These are phyloP conservation scores for Pseudogymnoascus sp. DNA, from an alignment of 2,329 filamentous ascomycete species.

Conservation along the genomic window DNA sequence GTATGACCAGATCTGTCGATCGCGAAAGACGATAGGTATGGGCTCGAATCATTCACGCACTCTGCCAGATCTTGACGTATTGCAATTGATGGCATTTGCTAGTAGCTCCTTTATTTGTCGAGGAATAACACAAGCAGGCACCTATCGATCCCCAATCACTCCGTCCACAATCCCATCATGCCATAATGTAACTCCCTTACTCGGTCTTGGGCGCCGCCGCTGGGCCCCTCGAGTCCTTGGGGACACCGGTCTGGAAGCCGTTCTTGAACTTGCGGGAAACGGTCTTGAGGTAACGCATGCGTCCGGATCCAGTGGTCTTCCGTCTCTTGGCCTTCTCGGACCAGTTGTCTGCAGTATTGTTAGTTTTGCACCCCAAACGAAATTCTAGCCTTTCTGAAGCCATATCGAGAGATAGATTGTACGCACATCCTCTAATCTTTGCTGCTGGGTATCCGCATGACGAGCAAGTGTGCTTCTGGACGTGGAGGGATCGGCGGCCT, in stretches of 20 bases:
- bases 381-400: constrained; percentile 27
- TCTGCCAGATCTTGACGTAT: constrained; percentile 14
- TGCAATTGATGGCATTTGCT: constrained; percentile 32
- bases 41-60: constrained; percentile 7
- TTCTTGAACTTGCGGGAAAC: constrained; percentile 94
- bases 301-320: constrained; percentile 97
- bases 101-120: constrained; percentile 26
- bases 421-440: constrained; percentile 98
- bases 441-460: constrained; percentile 94
- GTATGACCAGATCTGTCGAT: constrained; percentile 1
- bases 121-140: constrained; percentile 28
- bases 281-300: constrained; percentile 90
- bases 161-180: constrained; percentile 27
- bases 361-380: constrained; percentile 26
- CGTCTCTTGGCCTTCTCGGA: constrained; percentile 99
- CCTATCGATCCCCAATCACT: constrained; percentile 32
- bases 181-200: constrained; percentile 34
- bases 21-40: neutral
- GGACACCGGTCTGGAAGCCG: constrained; percentile 87
- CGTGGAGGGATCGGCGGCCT: constrained; percentile 96
- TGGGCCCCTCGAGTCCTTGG: constrained; percentile 74
- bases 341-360: constrained; percentile 79
- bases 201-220: constrained; percentile 29
- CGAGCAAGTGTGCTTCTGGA: constrained; percentile 98
- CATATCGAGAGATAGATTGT: constrained; percentile 17